A percentile compares a stretch with the other conserved stretches of the same genome.
These are phyloP conservation scores for Chlorencoelia australis DNA, from an alignment of 2,329 filamentous ascomycete species.

Conservation along the genomic window DNA sequence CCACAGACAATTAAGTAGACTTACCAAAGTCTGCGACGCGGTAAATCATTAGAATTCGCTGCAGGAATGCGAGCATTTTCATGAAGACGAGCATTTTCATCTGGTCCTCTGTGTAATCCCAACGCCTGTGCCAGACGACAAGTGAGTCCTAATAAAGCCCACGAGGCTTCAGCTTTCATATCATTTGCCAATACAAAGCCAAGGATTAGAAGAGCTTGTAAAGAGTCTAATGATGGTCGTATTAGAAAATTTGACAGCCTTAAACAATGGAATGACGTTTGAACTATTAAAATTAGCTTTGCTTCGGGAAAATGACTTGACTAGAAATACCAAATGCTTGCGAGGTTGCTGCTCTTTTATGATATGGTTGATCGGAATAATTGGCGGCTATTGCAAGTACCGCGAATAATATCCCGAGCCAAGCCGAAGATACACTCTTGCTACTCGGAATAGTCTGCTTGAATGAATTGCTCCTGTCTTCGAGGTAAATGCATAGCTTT, in stretches of 20 bases:
- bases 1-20: background rate
- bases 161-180: conserved; percentile 60
- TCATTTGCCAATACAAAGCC: conserved; percentile 56
- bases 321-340: conserved; percentile 41
- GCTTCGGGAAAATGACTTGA: background rate
- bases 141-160: conserved; percentile 53
- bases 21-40: conserved; percentile 25
- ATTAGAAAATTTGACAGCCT: conserved; percentile 54
- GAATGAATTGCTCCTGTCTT: conserved; percentile 44
- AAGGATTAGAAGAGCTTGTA: conserved; percentile 52
- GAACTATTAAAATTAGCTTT: conserved; percentile 16
- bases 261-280: conserved; percentile 50
- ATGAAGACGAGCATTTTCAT: conserved; percentile 19
- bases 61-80: conserved; percentile 19
- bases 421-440: conserved; percentile 45
- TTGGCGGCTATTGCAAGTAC: conserved; percentile 57
- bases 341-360: conserved; percentile 27
- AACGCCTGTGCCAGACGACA: conserved; percentile 56
- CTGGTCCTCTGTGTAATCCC: conserved; percentile 39
- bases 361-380: conserved; percentile 53
- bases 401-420: conserved; percentile 55
- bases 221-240: conserved; percentile 53
- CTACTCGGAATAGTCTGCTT: conserved; percentile 19
- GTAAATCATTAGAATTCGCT: conserved; percentile 23
- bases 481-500: conserved; percentile 53